Percentiles rank a stretch among this genome's conserved stretches.
phyloP scores from a whole-genome alignment of 352 stramenopile genomes.

The Phytopythium oedochilum region DNA sequence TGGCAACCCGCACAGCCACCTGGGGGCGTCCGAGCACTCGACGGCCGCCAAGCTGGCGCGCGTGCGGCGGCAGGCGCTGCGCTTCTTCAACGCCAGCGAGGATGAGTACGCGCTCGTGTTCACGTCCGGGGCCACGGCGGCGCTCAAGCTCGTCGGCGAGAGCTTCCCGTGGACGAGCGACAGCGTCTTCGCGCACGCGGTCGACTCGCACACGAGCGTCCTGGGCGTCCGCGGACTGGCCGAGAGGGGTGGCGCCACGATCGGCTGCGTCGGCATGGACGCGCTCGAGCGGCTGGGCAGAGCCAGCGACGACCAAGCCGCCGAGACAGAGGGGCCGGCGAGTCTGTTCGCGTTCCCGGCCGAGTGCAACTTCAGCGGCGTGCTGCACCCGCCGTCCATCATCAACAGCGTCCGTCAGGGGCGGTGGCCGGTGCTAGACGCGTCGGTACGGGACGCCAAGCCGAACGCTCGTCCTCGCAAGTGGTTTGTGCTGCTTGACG shows the following conservation, averaged over 20 bases:
- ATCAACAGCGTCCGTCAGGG: constrained; percentile 28
- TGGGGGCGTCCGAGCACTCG: constrained; percentile 19
- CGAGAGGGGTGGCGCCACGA: constrained; percentile 13
- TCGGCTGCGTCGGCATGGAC: constrained; percentile 27
- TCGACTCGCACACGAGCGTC: constrained; percentile 74
- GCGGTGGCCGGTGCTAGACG: constrained; percentile 3
- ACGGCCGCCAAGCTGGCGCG: constrained; percentile 40
- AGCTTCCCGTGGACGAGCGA: constrained; percentile 62
- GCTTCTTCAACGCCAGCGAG: constrained; percentile 63
- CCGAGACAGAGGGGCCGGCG: constrained; percentile 3
- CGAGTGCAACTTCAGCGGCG: constrained; percentile 78
- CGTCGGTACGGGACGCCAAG: too few species aligned
- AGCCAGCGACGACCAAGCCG: neutral
- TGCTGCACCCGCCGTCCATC: constrained; percentile 38
- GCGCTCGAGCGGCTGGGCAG: constrained; percentile 28
- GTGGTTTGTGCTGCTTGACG: constrained; percentile 71
- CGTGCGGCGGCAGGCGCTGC: constrained; percentile 44
- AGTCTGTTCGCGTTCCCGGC: constrained; percentile 67
- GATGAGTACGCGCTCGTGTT: constrained; percentile 81
- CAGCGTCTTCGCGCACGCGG: constrained; percentile 52
- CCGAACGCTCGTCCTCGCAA: constrained; percentile 2
- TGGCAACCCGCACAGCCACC: constrained; percentile 62
- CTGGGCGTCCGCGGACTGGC: constrained; percentile 58
- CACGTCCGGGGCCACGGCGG: constrained; percentile 76
- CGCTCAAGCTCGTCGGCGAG: constrained; percentile 79